Percentiles rank a stretch among this genome's conserved stretches.
Conservation (phyloP, 495 filamentous ascomycete species). For the Massariosphaeria phaeospora region DNA sequence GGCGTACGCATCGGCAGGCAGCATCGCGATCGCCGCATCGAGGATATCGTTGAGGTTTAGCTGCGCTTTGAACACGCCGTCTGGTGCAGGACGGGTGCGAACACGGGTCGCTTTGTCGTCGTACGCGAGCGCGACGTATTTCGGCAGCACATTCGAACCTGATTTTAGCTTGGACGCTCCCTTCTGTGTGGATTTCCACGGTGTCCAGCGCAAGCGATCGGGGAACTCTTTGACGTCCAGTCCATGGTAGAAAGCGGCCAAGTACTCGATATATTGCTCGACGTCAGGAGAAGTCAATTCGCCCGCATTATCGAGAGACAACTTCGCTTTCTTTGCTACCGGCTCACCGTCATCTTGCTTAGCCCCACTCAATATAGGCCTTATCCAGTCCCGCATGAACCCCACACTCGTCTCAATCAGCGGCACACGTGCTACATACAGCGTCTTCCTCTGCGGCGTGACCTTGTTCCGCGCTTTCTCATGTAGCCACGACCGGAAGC, state of each 20-base stretch:
- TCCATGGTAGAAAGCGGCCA: conserved; percentile 59
- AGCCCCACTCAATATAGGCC: background rate
- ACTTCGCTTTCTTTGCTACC: background rate
- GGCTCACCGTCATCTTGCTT: background rate
- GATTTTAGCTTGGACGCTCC: conserved; percentile 1
- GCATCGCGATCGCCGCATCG: conserved; percentile 51
- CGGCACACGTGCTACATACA: conserved; percentile 53
- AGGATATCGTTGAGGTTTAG: conserved; percentile 62
- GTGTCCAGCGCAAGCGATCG: conserved; percentile 41
- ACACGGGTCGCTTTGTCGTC: conserved; percentile 47
- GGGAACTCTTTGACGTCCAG: conserved; percentile 48
- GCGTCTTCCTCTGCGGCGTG: conserved; percentile 44
- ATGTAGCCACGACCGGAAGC: conserved; percentile 50
- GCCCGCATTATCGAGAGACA: background rate
- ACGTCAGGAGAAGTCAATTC: conserved; percentile 21
- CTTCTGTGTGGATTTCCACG: too few relatives aligned
- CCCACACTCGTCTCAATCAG: conserved; percentile 34
- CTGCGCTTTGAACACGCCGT: conserved; percentile 49
- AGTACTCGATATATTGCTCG: conserved; percentile 48
- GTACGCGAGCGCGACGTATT: conserved; percentile 44
- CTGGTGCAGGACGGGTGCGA: conserved; percentile 48
- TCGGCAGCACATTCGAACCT: conserved; percentile 14
- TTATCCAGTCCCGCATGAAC: background rate
- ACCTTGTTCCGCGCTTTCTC: conserved; percentile 50
- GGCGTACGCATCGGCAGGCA: conserved; percentile 59